These are phyloP conservation scores for Pulveroboletus sp. DNA, from an alignment of 768 basidiomycete species.

Conservation along the genomic window DNA sequence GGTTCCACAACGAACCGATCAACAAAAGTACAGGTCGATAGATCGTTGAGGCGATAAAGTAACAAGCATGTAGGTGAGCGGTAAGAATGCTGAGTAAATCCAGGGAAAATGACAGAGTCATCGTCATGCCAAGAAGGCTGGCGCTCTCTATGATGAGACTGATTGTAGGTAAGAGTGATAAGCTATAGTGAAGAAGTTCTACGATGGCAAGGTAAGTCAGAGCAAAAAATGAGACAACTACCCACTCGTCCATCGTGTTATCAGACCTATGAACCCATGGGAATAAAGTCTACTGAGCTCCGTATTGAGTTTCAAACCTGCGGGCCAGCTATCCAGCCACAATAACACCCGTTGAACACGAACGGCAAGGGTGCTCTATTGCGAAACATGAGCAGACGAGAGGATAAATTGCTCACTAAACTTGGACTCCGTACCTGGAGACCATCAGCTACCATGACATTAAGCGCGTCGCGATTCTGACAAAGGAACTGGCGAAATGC, in stretches of 20 bases:
- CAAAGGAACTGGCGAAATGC: constrained; percentile 66
- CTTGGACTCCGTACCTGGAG: constrained; percentile 36
- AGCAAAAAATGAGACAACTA: constrained; percentile 6
- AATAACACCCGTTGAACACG: constrained; percentile 49
- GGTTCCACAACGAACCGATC: constrained; percentile 73
- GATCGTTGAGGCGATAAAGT: constrained; percentile 54
- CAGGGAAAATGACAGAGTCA: constrained; percentile 58
- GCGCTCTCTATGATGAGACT: constrained; percentile 33
- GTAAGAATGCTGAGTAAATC: constrained; percentile 68
- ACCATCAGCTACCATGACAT: constrained; percentile 31
- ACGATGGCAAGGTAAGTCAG: constrained; percentile 2
- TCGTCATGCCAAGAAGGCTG: constrained; percentile 50
- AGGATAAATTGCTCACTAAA: neutral
- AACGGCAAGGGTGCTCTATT: constrained; percentile 23
- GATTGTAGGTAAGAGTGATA: constrained; percentile 21
- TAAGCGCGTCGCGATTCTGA: constrained; percentile 55
- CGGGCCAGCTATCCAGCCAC: constrained; percentile 96
- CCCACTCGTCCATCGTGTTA: constrained; percentile 72
- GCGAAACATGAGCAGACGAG: neutral
- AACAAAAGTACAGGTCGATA: constrained; percentile 58
- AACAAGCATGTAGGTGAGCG: constrained; percentile 66
- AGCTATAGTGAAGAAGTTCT: constrained; percentile 20
- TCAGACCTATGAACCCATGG: constrained; percentile 60
- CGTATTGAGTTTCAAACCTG: constrained; percentile 92
- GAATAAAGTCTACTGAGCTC: constrained; percentile 86